Percentiles rank a stretch among this genome's conserved stretches.
Conservation (phyloP, 441 rosid genomes). For the Theobroma grandiflorum region DNA sequence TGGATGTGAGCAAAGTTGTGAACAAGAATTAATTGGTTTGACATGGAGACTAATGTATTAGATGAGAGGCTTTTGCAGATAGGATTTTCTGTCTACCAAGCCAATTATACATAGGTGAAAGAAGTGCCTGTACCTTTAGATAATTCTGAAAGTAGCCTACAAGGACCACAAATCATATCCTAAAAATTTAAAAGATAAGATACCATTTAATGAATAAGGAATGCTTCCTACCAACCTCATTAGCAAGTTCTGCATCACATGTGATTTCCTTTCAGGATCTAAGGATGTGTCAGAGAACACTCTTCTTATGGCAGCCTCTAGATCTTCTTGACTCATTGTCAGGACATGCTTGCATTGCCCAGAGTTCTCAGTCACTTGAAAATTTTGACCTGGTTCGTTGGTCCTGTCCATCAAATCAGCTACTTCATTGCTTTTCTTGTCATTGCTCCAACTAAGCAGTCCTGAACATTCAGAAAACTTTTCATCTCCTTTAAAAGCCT, state of each 20-base stretch:
- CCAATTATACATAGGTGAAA: background rate
- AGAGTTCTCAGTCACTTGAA: constrained; percentile 40
- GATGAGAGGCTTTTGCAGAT: constrained; percentile 3
- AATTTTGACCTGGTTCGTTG: constrained; percentile 32
- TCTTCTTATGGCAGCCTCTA: constrained; percentile 67
- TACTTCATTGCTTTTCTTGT: constrained; percentile 41
- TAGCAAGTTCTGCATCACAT: constrained; percentile 74
- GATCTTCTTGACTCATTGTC: constrained; percentile 62
- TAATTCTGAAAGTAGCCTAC: background rate
- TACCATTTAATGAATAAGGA: constrained; percentile 18
- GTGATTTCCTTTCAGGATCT: constrained; percentile 68
- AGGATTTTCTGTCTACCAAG: background rate
- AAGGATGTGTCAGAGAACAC: constrained; percentile 79
- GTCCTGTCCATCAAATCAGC: constrained; percentile 22
- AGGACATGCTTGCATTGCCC: constrained; percentile 45
- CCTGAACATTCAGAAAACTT: constrained; percentile 41
- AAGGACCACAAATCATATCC: constrained; percentile 2
- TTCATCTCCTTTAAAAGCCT: constrained; percentile 36
- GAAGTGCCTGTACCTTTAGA: background rate
- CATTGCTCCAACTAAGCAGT: constrained; percentile 35
- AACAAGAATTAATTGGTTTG: background rate
- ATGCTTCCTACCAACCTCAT: constrained; percentile 64
- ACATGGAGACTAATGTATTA: constrained; percentile 2
- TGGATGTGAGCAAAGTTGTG: background rate
- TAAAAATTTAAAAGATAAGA: constrained; percentile 1